Conservation (phyloP, 2,329 filamentous ascomycete species). For the Aspergillus fructus region DNA sequence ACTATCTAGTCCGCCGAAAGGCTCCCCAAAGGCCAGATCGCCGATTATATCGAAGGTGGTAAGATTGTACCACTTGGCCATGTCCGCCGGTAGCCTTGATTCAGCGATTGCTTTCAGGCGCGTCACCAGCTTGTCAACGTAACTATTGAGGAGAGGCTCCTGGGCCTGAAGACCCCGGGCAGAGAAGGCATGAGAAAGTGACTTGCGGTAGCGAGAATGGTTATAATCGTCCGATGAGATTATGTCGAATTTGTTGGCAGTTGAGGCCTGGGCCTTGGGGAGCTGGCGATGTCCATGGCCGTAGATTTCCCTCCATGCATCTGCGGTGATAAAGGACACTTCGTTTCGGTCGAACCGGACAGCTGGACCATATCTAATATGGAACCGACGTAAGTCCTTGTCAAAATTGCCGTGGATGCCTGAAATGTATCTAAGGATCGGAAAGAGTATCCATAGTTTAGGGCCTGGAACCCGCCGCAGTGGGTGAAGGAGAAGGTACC, state of each 20-base stretch:
- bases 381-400: slow-evolving; percentile 20
- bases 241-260: not conserved
- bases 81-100: not conserved
- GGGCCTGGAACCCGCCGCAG: slow-evolving; percentile 9
- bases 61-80: slow-evolving; percentile 11
- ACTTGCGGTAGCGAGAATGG: slow-evolving; percentile 32
- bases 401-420: slow-evolving; percentile 2
- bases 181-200: slow-evolving; percentile 38
- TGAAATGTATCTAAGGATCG: slow-evolving; percentile 4
- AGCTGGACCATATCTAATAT: slow-evolving; percentile 29
- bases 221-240: slow-evolving; percentile 16
- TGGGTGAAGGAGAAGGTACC: slow-evolving; percentile 6
- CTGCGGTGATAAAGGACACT: slow-evolving; percentile 33
- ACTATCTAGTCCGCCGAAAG: slow-evolving; percentile 8
- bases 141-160: slow-evolving; percentile 31
- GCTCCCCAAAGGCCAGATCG: slow-evolving; percentile 16
- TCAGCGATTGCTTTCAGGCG: slow-evolving; percentile 11
- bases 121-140: slow-evolving; percentile 30
- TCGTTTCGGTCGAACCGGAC: slow-evolving; percentile 45
- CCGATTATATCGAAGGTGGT: slow-evolving; percentile 20
- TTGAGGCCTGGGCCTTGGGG: not conserved
- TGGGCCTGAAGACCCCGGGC: slow-evolving; percentile 33
- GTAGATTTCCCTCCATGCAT: slow-evolving; percentile 34
- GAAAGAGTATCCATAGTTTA: not conserved
- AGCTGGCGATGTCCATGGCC: slow-evolving; percentile 1